Base-by-base conservation (phyloP, 306 rosid species). In the Mimosa bimucronata region DNA sequence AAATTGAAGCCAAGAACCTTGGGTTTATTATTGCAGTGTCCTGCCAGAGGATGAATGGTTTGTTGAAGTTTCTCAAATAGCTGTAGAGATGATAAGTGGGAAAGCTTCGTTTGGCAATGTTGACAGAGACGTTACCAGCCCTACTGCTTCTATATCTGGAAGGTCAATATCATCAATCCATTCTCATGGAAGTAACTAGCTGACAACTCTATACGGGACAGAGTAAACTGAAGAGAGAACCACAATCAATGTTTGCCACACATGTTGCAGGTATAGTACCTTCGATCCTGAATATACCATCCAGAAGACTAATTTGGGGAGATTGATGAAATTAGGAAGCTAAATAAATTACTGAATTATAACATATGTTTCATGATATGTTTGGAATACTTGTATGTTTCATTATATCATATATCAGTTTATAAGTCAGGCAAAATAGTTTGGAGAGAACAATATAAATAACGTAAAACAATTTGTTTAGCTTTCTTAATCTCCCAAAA, bases 31-130 rank as follows among this genome's bases (percentile, higher is more conserved):
- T 34, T 74, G 29, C 91, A 94, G 98, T 78, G 79, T 80, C 12
- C 84, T 90, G 85, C 99, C 98, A 28, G 96, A 93, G 79, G 97
- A 92, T 73, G 99, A 91, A 45, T 95, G 97, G 97, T 95, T 95
- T 84, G 99, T 93, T 71, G 94, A 95, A 84, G 94, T 93, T 45
- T 86, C 92, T 18, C 96, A 93, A 83, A 95, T 93, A 73, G 91
- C 98, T 28, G 77, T 90, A 62, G 90, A 95, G 89, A 89, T 91
- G 90, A 67, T 93, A 67, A 89, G 77, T 1, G 98, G 97, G 73
- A 91, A 89, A 87, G 83, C 91, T 23, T 88, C 75, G 83, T 91
- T 92, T 65, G 83, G 90, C 30, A 66, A 46, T 50, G 79, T 81
- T 52, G 97, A 92, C 29, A 85, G 83, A 72, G 92, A 92, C 13